These are phyloP conservation scores for Moniliophthora roreri DNA, from an alignment of 1,284 basidiomycete species.

Conservation along the genomic window DNA sequence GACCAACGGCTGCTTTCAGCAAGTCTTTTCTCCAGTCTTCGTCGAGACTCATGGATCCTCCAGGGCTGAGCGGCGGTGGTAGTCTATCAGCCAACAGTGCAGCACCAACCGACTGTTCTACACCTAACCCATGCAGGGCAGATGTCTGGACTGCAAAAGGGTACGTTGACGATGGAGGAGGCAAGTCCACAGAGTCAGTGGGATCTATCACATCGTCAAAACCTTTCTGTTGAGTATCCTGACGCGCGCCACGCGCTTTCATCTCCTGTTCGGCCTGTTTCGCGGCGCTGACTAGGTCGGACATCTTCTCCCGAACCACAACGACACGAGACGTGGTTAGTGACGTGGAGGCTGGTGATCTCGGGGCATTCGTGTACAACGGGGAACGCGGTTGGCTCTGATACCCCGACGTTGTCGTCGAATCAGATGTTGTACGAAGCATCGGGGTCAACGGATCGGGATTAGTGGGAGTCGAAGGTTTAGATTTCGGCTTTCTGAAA, in stretches of 20 bases:
- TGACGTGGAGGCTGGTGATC: constrained; percentile 32
- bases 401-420: constrained; percentile 45
- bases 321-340: constrained; percentile 57
- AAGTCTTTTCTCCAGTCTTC: constrained; percentile 71
- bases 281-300: constrained; percentile 63
- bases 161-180: constrained; percentile 60
- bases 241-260: constrained; percentile 46
- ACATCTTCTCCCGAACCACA: constrained; percentile 77
- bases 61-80: constrained; percentile 64
- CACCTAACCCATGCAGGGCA: constrained; percentile 63
- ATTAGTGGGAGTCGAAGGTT: constrained; percentile 48
- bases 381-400: constrained; percentile 33
- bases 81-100: constrained; percentile 68
- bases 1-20: constrained; percentile 69
- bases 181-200: constrained; percentile 76
- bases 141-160: constrained; percentile 76
- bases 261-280: constrained; percentile 73
- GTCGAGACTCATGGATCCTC: constrained; percentile 41
- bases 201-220: constrained; percentile 70
- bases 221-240: constrained; percentile 31
- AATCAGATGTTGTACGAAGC: constrained; percentile 63
- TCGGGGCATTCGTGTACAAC: constrained; percentile 37
- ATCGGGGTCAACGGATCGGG: constrained; percentile 44
- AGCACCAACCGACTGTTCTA: constrained; percentile 70
- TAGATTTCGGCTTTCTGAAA: constrained; percentile 67